A percentile compares a stretch with the other conserved stretches of the same genome.
These are phyloP conservation scores for Fagopyrum homotropicum DNA, from an alignment of 148 eudicot species.

Conservation along the genomic window DNA sequence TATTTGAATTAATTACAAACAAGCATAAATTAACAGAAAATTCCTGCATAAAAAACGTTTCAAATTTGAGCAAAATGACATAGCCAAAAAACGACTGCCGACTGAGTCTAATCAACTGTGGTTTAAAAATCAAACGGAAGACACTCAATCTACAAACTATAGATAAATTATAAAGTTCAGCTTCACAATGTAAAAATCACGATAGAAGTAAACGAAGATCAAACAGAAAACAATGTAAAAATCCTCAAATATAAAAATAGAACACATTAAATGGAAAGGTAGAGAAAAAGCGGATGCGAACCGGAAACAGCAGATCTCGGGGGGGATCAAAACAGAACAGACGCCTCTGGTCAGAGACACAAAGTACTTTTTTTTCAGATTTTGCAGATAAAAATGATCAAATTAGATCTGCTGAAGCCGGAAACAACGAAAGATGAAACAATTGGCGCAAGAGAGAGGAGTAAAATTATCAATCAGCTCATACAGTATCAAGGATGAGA, in stretches of 20 bases:
- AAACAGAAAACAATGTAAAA: background rate
- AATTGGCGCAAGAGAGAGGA: background rate
- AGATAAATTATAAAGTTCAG: background rate
- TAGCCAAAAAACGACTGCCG: background rate
- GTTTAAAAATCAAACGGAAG: background rate
- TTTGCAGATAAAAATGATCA: background rate
- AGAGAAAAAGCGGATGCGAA: conserved; percentile 9
- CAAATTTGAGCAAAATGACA: background rate
- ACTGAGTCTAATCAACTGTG: background rate
- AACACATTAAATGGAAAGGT: background rate
- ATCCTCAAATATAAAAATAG: background rate
- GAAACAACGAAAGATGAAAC: background rate
- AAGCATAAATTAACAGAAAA: background rate
- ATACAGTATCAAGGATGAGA: background rate
- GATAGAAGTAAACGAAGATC: background rate
- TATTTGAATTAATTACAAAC: background rate
- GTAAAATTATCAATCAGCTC: background rate
- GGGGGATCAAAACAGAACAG: conserved; percentile 26
- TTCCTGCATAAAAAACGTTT: too few relatives aligned
- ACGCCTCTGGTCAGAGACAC: background rate
- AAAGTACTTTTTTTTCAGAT: conserved; percentile 11
- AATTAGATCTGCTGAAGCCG: background rate
- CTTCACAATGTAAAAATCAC: background rate
- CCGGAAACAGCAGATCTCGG: conserved; percentile 14
- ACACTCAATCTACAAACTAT: background rate